These are phyloP conservation scores for Opeltia flavorubescens DNA, from an alignment of 495 filamentous ascomycete genomes.

Conservation along the genomic window DNA sequence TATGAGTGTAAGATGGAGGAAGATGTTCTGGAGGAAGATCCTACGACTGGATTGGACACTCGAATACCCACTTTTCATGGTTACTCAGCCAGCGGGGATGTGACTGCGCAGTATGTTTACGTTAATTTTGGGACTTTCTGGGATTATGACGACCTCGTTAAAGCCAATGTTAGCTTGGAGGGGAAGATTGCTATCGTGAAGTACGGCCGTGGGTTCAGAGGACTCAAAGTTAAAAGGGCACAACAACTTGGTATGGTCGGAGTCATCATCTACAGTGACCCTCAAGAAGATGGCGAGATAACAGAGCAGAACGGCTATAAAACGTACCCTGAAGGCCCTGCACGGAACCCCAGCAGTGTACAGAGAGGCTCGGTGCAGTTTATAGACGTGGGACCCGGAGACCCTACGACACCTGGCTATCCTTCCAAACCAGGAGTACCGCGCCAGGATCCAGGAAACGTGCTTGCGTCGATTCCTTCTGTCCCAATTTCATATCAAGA, in stretches of 20 bases:
- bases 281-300: conserved; percentile 72
- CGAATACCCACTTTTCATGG: conserved; percentile 91
- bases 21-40: conserved; percentile 74
- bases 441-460: conserved; percentile 51
- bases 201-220: conserved; percentile 79
- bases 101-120: conserved; percentile 69
- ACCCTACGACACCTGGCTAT: conserved; percentile 83
- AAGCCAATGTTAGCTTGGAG: conserved; percentile 57
- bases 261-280: conserved; percentile 73
- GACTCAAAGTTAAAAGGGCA: conserved; percentile 83
- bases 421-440: conserved; percentile 81
- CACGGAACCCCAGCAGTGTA: conserved; percentile 74
- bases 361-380: conserved; percentile 87
- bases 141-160: conserved; percentile 73
- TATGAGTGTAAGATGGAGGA: conserved; percentile 77
- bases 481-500: conserved; percentile 83
- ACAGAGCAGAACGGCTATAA: conserved; percentile 70
- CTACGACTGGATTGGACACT: conserved; percentile 54
- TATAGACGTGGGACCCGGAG: conserved; percentile 51
- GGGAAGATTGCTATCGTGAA: conserved; percentile 81
- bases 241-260: conserved; percentile 88
- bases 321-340: conserved; percentile 75
- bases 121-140: conserved; percentile 77
- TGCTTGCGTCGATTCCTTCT: conserved; percentile 77
- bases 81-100: conserved; percentile 84